Evolutionary conservation across 148 eudicot genomes (phyloP), one percentile per base, ranked within the genome.

Genomic region (Nepenthes gracilis): DNA sequence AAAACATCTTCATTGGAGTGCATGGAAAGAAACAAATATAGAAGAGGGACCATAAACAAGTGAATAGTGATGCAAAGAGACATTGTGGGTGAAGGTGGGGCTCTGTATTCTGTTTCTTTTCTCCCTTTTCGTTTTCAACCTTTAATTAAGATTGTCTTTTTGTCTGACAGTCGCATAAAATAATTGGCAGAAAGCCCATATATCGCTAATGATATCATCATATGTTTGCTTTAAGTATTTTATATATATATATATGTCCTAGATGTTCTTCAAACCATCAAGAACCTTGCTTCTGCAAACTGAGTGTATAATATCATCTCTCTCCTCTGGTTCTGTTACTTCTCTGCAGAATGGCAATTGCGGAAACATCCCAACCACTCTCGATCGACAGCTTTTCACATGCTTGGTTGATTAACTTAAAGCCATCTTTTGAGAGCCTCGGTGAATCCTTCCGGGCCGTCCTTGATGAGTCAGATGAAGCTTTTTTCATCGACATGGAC

Each of bases 401-500:
- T 36, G 81, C 87, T 63, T 86, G 89, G 95, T 60, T 79, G 67
- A 71, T 81, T 12, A 81, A 86, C 72, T 55, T 77, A 12, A 78
- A 78, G 60, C 85, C 85, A 54, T 78, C 92, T 36, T 70, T 78
- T 53, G 92, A 82, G 51, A 75, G 75, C 70, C 60, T 67, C 40
- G 83, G 75, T n/a, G 81, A 78, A 6, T 81, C 95, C 37, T 76
- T 73, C 59, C 67, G 87, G 57, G 74, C 77, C 50, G 77, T 81
- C 9, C 15, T 81, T 47, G 90, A 86, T 73, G 75, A 74, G 4
- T 71, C 71, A 33, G 80, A 80, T 64, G 84, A 79, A 55, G 67
- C 87, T 38, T 77, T 77, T 33, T 90, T 90, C 81, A 90, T 90
- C 37, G 97, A 90, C 57, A 87, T 90, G 87, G 92, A 90, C 65